Base-by-base conservation (phyloP, 768 basidiomycete species). In the Mycena floridula region DNA sequence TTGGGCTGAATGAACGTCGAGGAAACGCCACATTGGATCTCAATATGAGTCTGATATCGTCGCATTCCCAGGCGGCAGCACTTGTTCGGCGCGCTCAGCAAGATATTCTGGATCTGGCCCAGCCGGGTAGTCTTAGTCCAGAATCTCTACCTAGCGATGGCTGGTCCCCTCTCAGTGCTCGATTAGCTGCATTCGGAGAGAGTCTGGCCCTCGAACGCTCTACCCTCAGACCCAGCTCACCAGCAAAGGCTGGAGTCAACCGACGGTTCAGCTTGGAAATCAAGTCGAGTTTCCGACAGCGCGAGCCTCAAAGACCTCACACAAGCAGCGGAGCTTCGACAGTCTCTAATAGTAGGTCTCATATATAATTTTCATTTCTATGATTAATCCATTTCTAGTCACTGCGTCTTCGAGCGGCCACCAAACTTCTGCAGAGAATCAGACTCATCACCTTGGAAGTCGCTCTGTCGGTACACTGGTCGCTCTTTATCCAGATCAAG, bases 161-260 rank as follows among this genome's bases (percentile, higher is more conserved):
- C 15, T 69, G 77, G 48, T 77, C 80, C 11, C 82, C 85, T 25
- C 68, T 97, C 18, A 88, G 89, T 46, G 91, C 88, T 18, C 80
- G 77, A 52, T 73, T 98, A 8, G 93, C 93, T 4, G 89, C 87
- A 13, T 92, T 91, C 52, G 94, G 94, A 2, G 87, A 94, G 63
- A 89, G 78, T 59, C 60, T 96, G 38, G 85, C 81, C 21, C 66
- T 96, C 32, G 90, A 94, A 77, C 67, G 58, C 64, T 90, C 43
- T 76, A 82, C 59, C 72, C 77, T 51, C 65, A 75, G 54, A 73
- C 32, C 37, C 26, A 25, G 28, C 20, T 15, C 37, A 35, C 30
- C 18, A 25, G n/a, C 39, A 23, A 37, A 25, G 11, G 26, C 43
- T 30, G 47, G 53, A 13, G 42, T 58, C 32, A 52, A 57, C 30